Base-by-base conservation (phyloP, 2,329 filamentous ascomycete species). In the Arachnomyces sp. region DNA sequence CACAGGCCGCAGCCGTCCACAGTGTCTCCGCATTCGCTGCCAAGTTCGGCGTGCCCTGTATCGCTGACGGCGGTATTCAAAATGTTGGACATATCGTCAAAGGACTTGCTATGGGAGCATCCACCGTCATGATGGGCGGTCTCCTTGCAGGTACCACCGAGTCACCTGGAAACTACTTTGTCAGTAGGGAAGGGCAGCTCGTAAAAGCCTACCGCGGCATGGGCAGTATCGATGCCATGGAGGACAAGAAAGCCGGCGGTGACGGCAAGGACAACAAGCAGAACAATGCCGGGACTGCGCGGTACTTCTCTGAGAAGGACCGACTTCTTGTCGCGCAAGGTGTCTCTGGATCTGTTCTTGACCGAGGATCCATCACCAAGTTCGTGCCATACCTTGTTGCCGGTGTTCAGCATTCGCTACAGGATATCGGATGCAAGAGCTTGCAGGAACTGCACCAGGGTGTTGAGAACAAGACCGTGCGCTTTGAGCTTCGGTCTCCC, bases 71-170 rank as follows among this genome's bases (percentile, higher is more conserved):
- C 55, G 92, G 92, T 68, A 84, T 98, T 53, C 92, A 98, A 68
- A 98, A 98, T 60, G 85, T 98, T 51, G 92, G 92, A 40, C 93
- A 98, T 72, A 95, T 98, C 51, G 92, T 98, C 66, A 98, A 98
- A 77, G 90, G 89, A 61, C 81, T 98, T 50, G 82, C 92, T 34
- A 81, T 98, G 49, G 92, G 92, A 53, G 92, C 92, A 43, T 87
- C 85, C 34, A 93, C 89, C 29, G 83, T 98, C 63, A 98, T 98
- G 92, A 98, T 98, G 92, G 92, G 92, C 56, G 93, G 92, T 70
- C 81, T 98, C 39, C 77, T 98, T 50, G 92, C 92, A 37, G 92
- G 93, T 62, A 96, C 92, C 48, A 95, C 90, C 31, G 92, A 98
- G 70, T 96, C 90, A 29, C 92, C 92, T 28, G 93, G 92, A 49